A percentile compares a stretch with the other conserved stretches of the same genome.
Conservation (phyloP, 2,329 filamentous ascomycete species). For the Colletotrichum zoysiae region DNA sequence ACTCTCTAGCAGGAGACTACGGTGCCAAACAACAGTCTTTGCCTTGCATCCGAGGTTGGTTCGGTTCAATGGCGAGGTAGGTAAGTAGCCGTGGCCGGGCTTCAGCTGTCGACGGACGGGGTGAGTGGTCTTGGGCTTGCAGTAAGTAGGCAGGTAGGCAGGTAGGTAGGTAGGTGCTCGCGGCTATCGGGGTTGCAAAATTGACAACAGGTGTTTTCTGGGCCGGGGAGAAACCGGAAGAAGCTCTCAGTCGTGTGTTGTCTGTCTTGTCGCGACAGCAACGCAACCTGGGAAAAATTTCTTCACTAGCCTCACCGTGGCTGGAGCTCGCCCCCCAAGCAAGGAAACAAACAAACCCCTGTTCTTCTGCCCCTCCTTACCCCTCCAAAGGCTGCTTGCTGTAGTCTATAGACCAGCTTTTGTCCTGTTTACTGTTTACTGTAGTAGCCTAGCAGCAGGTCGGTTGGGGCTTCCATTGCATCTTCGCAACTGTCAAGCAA, state of each 20-base stretch:
- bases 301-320: slow-evolving; percentile 38
- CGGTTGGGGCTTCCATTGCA: neutral
- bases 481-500: neutral
- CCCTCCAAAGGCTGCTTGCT: slow-evolving; percentile 18
- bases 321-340: slow-evolving; percentile 27
- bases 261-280: slow-evolving; percentile 32
- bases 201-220: neutral
- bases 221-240: slow-evolving; percentile 39
- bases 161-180: slow-evolving; percentile 7
- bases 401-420: neutral
- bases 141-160: no score
- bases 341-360: slow-evolving; percentile 16
- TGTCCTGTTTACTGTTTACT: neutral
- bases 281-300: slow-evolving; percentile 27
- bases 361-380: slow-evolving; percentile 38
- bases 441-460: neutral
- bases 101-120: slow-evolving; percentile 9
- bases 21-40: slow-evolving; percentile 8
- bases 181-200: slow-evolving; percentile 27
- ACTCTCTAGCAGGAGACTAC: slow-evolving; percentile 19
- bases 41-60: slow-evolving; percentile 39
- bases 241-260: slow-evolving; percentile 22
- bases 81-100: slow-evolving; percentile 16
- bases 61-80: slow-evolving; percentile 30
- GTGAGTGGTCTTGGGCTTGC: slow-evolving; percentile 18